Percentiles rank a stretch among this genome's conserved stretches.
Evolutionary conservation across 2,329 filamentous ascomycete species (phyloP).

Genomic region (Piedraia hortae): DNA sequence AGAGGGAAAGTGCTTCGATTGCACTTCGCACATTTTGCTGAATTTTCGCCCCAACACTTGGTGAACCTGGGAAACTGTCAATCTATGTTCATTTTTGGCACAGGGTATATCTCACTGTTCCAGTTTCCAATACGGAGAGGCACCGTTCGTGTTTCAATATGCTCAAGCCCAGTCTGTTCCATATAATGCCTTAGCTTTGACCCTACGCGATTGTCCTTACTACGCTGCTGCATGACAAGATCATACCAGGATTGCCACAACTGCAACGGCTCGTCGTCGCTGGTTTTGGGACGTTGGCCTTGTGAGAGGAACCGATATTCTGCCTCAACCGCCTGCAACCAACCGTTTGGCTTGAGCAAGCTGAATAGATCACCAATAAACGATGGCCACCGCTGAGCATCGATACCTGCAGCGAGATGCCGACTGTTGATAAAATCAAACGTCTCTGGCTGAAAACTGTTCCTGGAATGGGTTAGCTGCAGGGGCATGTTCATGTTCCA

Average conservation of each 20-base stretch:
- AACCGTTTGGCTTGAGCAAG: slow-evolving; percentile 47
- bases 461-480: slow-evolving; percentile 4
- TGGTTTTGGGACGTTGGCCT: slow-evolving; percentile 29
- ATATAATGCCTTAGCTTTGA: slow-evolving; percentile 4
- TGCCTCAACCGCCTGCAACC: slow-evolving; percentile 71
- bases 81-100: neutral
- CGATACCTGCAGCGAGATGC: slow-evolving; percentile 42
- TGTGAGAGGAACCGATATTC: slow-evolving; percentile 68
- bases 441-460: slow-evolving; percentile 16
- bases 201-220: slow-evolving; percentile 6
- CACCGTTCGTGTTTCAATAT: slow-evolving; percentile 1
- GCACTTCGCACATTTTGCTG: slow-evolving; percentile 2
- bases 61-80: slow-evolving; percentile 1
- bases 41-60: slow-evolving; percentile 1
- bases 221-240: slow-evolving; percentile 3
- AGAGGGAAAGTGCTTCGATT: slow-evolving; percentile 2
- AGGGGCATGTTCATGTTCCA: slow-evolving; percentile 13
- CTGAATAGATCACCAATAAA: slow-evolving; percentile 53
- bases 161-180: slow-evolving; percentile 4
- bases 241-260: slow-evolving; percentile 8
- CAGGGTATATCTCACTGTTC: slow-evolving; percentile 1
- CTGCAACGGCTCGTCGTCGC: slow-evolving; percentile 3
- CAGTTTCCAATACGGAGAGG: slow-evolving; percentile 3
- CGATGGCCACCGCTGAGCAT: slow-evolving; percentile 40
- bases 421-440: slow-evolving; percentile 71